Evolutionary conservation across 2,329 filamentous ascomycete species (phyloP).

Genomic region (Sphaerulina populicola): DNA sequence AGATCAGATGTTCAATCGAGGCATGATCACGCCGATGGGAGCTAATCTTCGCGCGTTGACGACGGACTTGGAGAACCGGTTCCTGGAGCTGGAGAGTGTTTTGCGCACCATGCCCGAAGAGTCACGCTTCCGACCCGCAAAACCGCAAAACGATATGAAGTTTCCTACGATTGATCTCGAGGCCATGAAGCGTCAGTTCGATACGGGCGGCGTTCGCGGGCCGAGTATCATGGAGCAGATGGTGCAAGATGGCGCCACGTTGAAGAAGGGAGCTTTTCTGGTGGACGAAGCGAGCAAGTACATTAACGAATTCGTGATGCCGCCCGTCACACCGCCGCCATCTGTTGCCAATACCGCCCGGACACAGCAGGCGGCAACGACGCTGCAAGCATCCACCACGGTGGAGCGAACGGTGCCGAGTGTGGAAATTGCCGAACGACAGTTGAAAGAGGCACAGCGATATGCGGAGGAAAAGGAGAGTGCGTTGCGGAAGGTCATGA

Average conservation of each 20-base stretch:
- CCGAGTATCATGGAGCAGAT: conserved; percentile 34
- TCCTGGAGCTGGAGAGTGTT: conserved; percentile 57
- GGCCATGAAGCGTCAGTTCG: conserved; percentile 24
- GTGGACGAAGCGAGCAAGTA: conserved; percentile 34
- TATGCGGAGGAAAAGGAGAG: conserved; percentile 32
- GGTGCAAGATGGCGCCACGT: conserved; percentile 31
- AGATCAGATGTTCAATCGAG: conserved; percentile 44
- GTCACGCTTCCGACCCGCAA: conserved; percentile 24
- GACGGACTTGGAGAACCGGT: conserved; percentile 60
- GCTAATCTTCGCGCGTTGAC: conserved; percentile 67
- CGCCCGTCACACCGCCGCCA: conserved; percentile 30
- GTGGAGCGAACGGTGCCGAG: conserved; percentile 14
- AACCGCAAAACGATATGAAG: conserved; percentile 28
- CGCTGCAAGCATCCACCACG: not conserved
- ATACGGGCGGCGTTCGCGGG: conserved; percentile 26
- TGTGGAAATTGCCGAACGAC: conserved; percentile 29
- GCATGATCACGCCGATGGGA: conserved; percentile 67
- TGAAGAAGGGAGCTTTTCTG: conserved; percentile 34
- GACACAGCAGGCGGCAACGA: not conserved
- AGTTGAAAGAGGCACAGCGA: conserved; percentile 27
- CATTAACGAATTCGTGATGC: conserved; percentile 35
- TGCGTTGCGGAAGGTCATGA: conserved; percentile 29
- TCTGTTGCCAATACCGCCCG: conserved; percentile 8
- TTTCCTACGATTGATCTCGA: conserved; percentile 30
- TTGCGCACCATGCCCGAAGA: conserved; percentile 39